Evolutionary conservation across 257 asterid species (phyloP).

Genomic region (Haberlea rhodopensis): DNA sequence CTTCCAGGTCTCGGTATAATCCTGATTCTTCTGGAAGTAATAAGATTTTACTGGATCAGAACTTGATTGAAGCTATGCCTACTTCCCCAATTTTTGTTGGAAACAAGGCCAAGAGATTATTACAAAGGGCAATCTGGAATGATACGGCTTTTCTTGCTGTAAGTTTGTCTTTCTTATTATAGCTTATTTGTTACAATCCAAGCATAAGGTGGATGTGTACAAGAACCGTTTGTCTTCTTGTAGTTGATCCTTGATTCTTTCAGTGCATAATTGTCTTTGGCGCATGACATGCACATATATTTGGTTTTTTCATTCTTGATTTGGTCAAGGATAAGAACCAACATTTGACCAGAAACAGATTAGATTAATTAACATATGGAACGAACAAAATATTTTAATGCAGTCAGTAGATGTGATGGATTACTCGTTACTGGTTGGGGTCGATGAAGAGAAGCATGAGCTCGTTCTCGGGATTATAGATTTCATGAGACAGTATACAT

Average conservation of each 20-base stretch:
- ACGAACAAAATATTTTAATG: background rate
- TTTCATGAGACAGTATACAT: slow-evolving; percentile 95
- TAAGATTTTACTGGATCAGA: slow-evolving; percentile 89
- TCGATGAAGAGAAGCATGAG: slow-evolving; percentile 86
- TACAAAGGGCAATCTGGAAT: slow-evolving; percentile 97
- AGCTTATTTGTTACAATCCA: background rate
- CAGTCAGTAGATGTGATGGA: slow-evolving; percentile 97
- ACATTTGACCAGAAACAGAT: background rate
- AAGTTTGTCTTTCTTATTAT: slow-evolving; percentile 38
- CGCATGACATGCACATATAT: background rate
- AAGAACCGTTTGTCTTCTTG: background rate
- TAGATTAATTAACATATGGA: background rate
- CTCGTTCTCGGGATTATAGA: slow-evolving; percentile 95
- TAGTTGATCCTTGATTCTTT: background rate
- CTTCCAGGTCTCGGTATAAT: slow-evolving; percentile 88
- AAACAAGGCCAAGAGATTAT: slow-evolving; percentile 73
- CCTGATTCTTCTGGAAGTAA: slow-evolving; percentile 85
- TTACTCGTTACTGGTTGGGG: slow-evolving; percentile 84
- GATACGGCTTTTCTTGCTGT: slow-evolving; percentile 95
- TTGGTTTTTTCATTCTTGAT: background rate
- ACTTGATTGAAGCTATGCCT: slow-evolving; percentile 97
- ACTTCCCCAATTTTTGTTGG: slow-evolving; percentile 95
- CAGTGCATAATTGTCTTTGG: background rate
- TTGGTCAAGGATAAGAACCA: background rate
- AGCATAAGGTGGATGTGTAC: background rate